A percentile compares a stretch with the other conserved stretches of the same genome.
Evolutionary conservation across 192 early-diverging fungal species (phyloP).

Genomic region (Diversispora epigaea): DNA sequence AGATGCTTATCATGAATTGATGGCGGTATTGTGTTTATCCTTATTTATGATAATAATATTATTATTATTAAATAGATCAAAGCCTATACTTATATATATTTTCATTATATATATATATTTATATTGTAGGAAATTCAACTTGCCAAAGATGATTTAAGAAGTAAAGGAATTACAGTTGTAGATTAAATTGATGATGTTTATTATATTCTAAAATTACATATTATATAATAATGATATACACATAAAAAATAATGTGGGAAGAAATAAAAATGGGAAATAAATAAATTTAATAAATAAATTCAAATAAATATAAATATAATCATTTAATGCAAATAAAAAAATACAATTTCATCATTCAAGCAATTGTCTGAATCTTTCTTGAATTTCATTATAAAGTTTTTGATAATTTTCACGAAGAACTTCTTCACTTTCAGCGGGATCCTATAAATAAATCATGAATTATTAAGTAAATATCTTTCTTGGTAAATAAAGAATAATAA

Average conservation of each 20-base stretch:
- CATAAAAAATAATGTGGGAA: too few species aligned
- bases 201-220: too few species aligned
- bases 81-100: neutral
- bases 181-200: too few species aligned
- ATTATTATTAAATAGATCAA: too few species aligned
- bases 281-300: too few species aligned
- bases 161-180: conserved; percentile 6
- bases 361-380: conserved; percentile 76
- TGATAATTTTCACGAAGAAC: conserved; percentile 85
- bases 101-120: neutral
- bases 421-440: conserved; percentile 94
- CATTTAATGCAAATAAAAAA: too few species aligned
- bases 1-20: conserved; percentile 81
- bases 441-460: conserved; percentile 40
- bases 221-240: too few species aligned
- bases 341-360: conserved; percentile 14
- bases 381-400: conserved; percentile 92
- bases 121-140: conserved; percentile 13
- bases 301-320: too few species aligned
- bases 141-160: conserved; percentile 22
- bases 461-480: conserved; percentile 1
- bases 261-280: too few species aligned
- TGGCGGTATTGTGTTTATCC: conserved; percentile 56
- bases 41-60: neutral
- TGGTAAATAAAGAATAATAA: neutral